Evolutionary conservation across 306 rosid genomes (phyloP).

Genomic region (Alnus rubra): DNA sequence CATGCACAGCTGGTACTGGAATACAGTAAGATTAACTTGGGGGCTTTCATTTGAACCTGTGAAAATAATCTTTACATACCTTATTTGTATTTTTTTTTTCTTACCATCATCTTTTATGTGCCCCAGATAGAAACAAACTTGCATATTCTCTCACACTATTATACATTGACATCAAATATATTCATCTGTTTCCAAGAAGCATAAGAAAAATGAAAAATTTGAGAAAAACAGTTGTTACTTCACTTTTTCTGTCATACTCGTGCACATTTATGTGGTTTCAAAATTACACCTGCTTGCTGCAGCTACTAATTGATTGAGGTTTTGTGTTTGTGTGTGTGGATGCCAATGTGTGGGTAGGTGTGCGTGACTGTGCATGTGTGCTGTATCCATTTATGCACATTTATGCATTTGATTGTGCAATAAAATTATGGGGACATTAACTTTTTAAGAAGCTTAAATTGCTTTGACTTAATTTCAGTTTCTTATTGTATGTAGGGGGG

Average conservation of each 20-base stretch:
- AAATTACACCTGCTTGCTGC: not conserved
- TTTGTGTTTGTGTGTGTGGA: not conserved
- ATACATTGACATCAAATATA: not conserved
- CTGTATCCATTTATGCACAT: not conserved
- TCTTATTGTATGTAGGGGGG: constrained; percentile 44
- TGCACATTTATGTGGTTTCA: not conserved
- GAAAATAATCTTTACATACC: not conserved
- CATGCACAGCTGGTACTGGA: constrained; percentile 73
- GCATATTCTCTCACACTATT: not conserved
- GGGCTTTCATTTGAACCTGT: constrained; percentile 3
- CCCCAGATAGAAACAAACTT: not conserved
- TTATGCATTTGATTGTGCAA: not conserved
- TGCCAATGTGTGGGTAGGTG: not conserved
- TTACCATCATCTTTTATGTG: not conserved
- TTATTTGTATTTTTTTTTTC: not conserved
- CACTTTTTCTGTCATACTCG: not conserved
- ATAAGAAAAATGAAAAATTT: not conserved
- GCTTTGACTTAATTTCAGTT: constrained; percentile 5
- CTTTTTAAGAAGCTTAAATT: constrained; percentile 9
- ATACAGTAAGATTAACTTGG: constrained; percentile 70
- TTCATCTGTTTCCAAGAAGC: not conserved
- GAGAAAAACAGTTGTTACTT: not conserved
- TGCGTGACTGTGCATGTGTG: not conserved
- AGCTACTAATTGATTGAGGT: constrained; percentile 10
- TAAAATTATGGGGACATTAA: not conserved